Evolutionary conservation across 768 basidiomycete genomes (phyloP).

Genomic region (Tylopilus cervinicoccineus): DNA sequence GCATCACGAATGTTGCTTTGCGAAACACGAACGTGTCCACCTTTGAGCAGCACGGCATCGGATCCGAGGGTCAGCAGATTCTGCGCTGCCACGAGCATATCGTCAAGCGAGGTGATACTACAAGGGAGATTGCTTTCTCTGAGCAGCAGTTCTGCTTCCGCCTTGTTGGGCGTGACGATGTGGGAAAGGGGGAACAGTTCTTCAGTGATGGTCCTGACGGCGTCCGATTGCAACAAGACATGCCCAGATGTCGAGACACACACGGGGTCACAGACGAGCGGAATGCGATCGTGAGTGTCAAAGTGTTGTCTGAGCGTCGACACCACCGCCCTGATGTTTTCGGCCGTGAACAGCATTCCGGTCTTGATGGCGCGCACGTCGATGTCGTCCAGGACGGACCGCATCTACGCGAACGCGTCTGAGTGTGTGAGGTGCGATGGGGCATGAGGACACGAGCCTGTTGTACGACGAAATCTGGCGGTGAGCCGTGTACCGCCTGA

Average conservation of each 20-base stretch:
- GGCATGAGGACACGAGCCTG: slow-evolving; percentile 49
- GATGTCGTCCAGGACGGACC: slow-evolving; percentile 68
- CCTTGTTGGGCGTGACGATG: slow-evolving; percentile 81
- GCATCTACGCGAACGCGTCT: slow-evolving; percentile 44
- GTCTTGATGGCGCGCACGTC: slow-evolving; percentile 75
- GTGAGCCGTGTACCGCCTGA: slow-evolving; percentile 63
- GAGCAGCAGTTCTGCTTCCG: slow-evolving; percentile 72
- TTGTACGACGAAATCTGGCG: slow-evolving; percentile 65
- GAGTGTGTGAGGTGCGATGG: background rate
- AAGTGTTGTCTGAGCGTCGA: slow-evolving; percentile 45
- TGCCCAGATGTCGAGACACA: slow-evolving; percentile 91
- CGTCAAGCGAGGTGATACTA: slow-evolving; percentile 44
- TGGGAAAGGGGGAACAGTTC: slow-evolving; percentile 70
- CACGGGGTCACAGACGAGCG: slow-evolving; percentile 84
- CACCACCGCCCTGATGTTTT: slow-evolving; percentile 49
- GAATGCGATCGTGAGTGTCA: slow-evolving; percentile 32
- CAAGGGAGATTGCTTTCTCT: slow-evolving; percentile 29
- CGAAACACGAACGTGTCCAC: slow-evolving; percentile 64
- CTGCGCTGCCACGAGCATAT: slow-evolving; percentile 57
- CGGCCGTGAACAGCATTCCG: slow-evolving; percentile 78
- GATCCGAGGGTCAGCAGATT: slow-evolving; percentile 47
- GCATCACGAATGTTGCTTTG: slow-evolving; percentile 42
- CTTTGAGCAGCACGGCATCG: slow-evolving; percentile 72
- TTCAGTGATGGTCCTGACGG: slow-evolving; percentile 52
- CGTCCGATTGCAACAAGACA: slow-evolving; percentile 62